phyloP scores from a whole-genome alignment of 495 filamentous ascomycete genomes.

The Choiromyces venosus region DNA sequence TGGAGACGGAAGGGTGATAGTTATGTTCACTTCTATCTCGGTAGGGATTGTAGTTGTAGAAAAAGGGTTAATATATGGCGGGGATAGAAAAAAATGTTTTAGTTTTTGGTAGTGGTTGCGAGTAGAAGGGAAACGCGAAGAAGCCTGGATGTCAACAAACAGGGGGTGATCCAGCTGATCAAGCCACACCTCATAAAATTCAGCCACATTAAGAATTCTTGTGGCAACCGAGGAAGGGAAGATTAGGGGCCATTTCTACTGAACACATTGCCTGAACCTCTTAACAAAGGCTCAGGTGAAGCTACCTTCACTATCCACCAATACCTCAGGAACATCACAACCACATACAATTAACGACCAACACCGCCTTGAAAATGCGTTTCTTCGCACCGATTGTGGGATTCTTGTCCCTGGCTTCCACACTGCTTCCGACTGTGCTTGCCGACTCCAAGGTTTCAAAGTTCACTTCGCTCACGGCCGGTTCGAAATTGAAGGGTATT shows the following conservation, averaged over 20 bases:
- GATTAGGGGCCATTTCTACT: not conserved
- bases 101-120: conserved; percentile 5
- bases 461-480: conserved; percentile 63
- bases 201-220: conserved; percentile 3
- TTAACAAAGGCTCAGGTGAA: not conserved
- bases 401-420: conserved; percentile 52
- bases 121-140: conserved; percentile 19
- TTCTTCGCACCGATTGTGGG: conserved; percentile 50
- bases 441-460: conserved; percentile 49
- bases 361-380: conserved; percentile 25
- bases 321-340: not conserved
- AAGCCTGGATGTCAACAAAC: not conserved
- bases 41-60: conserved; percentile 5
- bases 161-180: too few relatives aligned
- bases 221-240: not conserved
- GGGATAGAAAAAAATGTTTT: not conserved
- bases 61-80: not conserved
- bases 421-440: conserved; percentile 52
- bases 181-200: not conserved
- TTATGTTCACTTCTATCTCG: too few relatives aligned
- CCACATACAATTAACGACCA: not conserved
- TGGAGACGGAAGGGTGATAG: not conserved
- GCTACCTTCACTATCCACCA: not conserved
- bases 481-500: conserved; percentile 63
- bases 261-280: conserved; percentile 1